Conservation (phyloP, 768 basidiomycete species). For the Tylopilus sp. region DNA sequence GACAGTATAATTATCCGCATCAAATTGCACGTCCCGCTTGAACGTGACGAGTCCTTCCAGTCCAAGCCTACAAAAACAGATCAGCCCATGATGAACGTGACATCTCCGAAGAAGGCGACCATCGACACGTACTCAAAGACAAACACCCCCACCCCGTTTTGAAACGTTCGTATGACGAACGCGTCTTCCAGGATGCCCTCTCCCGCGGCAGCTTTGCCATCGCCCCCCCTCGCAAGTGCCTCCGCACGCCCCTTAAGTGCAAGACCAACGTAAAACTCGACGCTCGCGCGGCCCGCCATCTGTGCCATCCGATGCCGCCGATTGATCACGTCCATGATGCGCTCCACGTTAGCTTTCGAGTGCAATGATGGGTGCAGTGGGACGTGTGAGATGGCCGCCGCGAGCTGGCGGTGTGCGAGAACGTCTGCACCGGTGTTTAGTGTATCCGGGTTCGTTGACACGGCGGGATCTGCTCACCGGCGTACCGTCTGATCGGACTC, state of each 20-base stretch:
- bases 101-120: too few relatives aligned
- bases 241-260: conserved; percentile 71
- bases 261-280: conserved; percentile 96
- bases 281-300: conserved; percentile 93
- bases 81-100: neutral
- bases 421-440: conserved; percentile 55
- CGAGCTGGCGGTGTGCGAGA: conserved; percentile 87
- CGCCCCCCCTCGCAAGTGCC: conserved; percentile 29
- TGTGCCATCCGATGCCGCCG: conserved; percentile 94
- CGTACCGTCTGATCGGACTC: conserved; percentile 94
- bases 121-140: conserved; percentile 72
- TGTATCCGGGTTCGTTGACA: neutral
- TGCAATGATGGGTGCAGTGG: conserved; percentile 86
- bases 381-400: conserved; percentile 82
- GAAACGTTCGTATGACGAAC: conserved; percentile 90
- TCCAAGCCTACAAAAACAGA: conserved; percentile 60
- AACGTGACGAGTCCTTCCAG: conserved; percentile 94
- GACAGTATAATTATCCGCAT: conserved; percentile 87
- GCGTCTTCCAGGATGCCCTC: conserved; percentile 70
- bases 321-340: conserved; percentile 82
- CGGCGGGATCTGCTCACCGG: conserved; percentile 56
- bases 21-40: conserved; percentile 85
- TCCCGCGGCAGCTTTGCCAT: conserved; percentile 13
- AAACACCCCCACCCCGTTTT: conserved; percentile 96
- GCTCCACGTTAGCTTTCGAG: conserved; percentile 85